Evolutionary conservation across 2,329 filamentous ascomycete genomes (phyloP).

Genomic region (Xylariaceae sp.): DNA sequence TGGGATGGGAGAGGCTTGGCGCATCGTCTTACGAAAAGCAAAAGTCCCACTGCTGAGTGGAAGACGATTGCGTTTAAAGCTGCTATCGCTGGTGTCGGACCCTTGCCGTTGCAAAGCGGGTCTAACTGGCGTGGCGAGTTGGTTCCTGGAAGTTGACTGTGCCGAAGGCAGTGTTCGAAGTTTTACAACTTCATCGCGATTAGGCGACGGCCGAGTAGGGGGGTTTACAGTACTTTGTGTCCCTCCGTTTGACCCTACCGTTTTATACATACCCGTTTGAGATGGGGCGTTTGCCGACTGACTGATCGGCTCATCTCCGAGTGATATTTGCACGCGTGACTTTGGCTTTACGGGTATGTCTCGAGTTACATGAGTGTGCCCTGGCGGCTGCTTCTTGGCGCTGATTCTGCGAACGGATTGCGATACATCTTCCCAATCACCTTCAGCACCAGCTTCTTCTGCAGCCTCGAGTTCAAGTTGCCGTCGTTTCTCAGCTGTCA

Average conservation of each 20-base stretch:
- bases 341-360: slow-evolving; percentile 26
- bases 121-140: slow-evolving; percentile 12
- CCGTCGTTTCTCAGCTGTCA: slow-evolving; percentile 59
- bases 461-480: slow-evolving; percentile 57
- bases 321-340: slow-evolving; percentile 43
- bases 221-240: slow-evolving; percentile 4
- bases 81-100: slow-evolving; percentile 72
- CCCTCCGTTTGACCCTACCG: slow-evolving; percentile 25
- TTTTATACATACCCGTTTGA: slow-evolving; percentile 30
- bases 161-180: slow-evolving; percentile 7
- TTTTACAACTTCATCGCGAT: slow-evolving; percentile 8
- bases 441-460: slow-evolving; percentile 49
- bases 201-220: slow-evolving; percentile 5
- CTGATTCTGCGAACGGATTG: slow-evolving; percentile 28
- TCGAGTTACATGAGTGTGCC: slow-evolving; percentile 30
- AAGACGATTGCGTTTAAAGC: slow-evolving; percentile 66
- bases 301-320: slow-evolving; percentile 38
- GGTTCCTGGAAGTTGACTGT: slow-evolving; percentile 9
- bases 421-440: slow-evolving; percentile 39
- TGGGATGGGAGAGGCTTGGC: slow-evolving; percentile 42
- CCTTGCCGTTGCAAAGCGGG: slow-evolving; percentile 47
- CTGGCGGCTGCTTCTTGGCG: slow-evolving; percentile 40
- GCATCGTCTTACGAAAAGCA: slow-evolving; percentile 71
- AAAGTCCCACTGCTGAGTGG: slow-evolving; percentile 45
- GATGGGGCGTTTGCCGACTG: slow-evolving; percentile 7